Base-by-base conservation (phyloP, 2,329 filamentous ascomycete genomes). In the Aspergillus latus region DNA sequence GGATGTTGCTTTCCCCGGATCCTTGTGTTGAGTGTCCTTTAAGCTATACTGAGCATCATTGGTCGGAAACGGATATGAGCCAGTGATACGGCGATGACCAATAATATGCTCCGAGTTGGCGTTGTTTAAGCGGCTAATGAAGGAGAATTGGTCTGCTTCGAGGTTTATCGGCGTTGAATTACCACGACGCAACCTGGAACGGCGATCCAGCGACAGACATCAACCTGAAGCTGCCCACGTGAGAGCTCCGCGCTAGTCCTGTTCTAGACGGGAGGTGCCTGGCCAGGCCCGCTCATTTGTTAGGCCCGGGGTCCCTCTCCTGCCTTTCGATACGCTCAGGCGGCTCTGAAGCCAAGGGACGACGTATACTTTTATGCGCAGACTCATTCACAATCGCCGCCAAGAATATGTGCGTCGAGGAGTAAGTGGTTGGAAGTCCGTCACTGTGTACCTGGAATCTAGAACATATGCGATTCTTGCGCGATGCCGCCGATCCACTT, bases 1-100 rank as follows among this genome's bases (percentile, higher is more conserved):
- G 28, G 49, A 56, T 48, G 52, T 49, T 21, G 45, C 48, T 58
- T 51, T 58, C 52, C 47, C 43, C 57, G 54, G 55, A 39, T 65
- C 71, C 63, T 63, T 59, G 32, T 55, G 49, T 49, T 50, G 62
- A 57, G 43, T 44, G 59, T 59, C 54, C 52, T 54, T 50, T 64
- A 54, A 49, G 51, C 57, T 57, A 47, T 15, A 47, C 51, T 57
- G 54, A 57, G 58, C 58, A 64, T 64, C 32, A 49, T 59, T 48
- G 54, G 56, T n/a, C 16, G 29, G 49, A 29, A 21, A 29, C 36
- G 13, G 40, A 5, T 16, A 26, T 30, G 29, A 28, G 47, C 3
- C 21, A 43, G 28, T n/a, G 8, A 34, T 37, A 1, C 34, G 34
- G 32, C 30, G n/a, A 40, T 15, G 7, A 30, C 15, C 28, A 13